Evolutionary conservation across 139 green algal genomes (phyloP).

Genomic region (Closterium sp.): DNA sequence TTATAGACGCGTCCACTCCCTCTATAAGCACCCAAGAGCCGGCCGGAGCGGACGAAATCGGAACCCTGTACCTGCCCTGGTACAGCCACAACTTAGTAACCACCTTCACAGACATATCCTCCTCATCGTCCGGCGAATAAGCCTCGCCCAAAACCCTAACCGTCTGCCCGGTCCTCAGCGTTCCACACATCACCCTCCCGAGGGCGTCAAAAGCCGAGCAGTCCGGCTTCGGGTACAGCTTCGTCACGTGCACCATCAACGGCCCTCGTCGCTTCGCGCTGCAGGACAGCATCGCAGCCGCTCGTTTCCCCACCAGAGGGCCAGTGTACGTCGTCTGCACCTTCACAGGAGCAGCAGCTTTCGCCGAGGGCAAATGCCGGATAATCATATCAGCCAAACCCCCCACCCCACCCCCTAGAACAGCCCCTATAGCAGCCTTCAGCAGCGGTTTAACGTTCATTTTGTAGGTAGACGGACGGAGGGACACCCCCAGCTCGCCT

Average conservation of each 20-base stretch:
- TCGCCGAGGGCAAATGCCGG: conserved; percentile 75
- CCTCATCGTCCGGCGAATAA: conserved; percentile 96
- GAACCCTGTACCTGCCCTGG: conserved; percentile 77
- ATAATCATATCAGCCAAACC: conserved; percentile 92
- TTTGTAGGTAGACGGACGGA: conserved; percentile 70
- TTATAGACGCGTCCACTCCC: conserved; percentile 86
- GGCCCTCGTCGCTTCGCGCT: conserved; percentile 71
- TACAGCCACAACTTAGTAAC: conserved; percentile 59
- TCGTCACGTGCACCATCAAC: conserved; percentile 85
- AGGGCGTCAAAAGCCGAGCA: conserved; percentile 87
- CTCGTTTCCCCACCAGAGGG: conserved; percentile 63
- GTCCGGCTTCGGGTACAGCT: conserved; percentile 88
- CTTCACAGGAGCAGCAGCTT: conserved; percentile 70
- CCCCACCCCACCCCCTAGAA: conserved; percentile 70
- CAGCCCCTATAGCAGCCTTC: conserved; percentile 48
- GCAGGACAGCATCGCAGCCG: conserved; percentile 72
- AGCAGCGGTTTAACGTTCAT: conserved; percentile 82
- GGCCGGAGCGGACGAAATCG: conserved; percentile 70
- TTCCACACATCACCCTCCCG: conserved; percentile 86
- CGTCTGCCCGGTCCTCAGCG: conserved; percentile 76
- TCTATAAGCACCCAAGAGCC: conserved; percentile 82
- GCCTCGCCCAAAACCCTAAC: conserved; percentile 72
- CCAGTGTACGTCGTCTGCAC: conserved; percentile 75
- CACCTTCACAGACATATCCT: conserved; percentile 79
- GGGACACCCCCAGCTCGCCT: conserved; percentile 77